Evolutionary conservation across 1,284 basidiomycete genomes (phyloP), one percentile per base, ranked within the genome.

Genomic region (Naganishia liquefaciens): DNA sequence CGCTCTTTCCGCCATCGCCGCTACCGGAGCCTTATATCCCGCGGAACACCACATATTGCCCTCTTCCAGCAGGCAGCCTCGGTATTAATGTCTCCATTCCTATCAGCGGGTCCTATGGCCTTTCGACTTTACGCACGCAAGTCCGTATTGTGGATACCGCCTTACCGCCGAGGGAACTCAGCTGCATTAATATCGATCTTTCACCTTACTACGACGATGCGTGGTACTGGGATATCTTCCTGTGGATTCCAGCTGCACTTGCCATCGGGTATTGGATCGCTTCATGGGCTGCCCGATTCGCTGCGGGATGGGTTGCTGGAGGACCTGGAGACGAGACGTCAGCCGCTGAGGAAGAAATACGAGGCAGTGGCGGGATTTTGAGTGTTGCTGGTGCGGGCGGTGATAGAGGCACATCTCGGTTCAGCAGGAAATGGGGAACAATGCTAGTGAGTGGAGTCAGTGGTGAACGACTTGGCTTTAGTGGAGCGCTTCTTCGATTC

Each of bases 361-460:
- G 85, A 11, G 83, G 82, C 25, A 82, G 84, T 62, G 82, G 82
- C 5, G 84, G 83, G 25, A 60, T 42, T 4, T 58, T 58, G 2
- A 64, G 66, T 30, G 54, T 67, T 21, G 54, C 52, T 13, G 57
- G 43, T 21, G 40, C 30, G 11, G 66, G 66, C 28, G 62, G 57
- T 4, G 62, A 54, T 42, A 54, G 54, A 33, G 25, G 19, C 43
- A 23, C 47, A 11, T 46, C 46, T 13, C 50, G 39, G 13, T 39
- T 52, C n/a, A 62, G 68, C 73, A 67, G 77, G 57, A 79, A 79
- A 74, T 90, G 88, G 77, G 91, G 91, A 3, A 91, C 91, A 70
- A 88, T 95, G 71, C 79, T 94, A 47, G 89, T 91, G n/a, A 93
- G 91, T 77, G 91, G 92, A 1, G 86, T 96, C 68, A 93, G 91